These are phyloP conservation scores for Kwoniella newhampshirensis DNA, from an alignment of 768 basidiomycete species.

Conservation along the genomic window DNA sequence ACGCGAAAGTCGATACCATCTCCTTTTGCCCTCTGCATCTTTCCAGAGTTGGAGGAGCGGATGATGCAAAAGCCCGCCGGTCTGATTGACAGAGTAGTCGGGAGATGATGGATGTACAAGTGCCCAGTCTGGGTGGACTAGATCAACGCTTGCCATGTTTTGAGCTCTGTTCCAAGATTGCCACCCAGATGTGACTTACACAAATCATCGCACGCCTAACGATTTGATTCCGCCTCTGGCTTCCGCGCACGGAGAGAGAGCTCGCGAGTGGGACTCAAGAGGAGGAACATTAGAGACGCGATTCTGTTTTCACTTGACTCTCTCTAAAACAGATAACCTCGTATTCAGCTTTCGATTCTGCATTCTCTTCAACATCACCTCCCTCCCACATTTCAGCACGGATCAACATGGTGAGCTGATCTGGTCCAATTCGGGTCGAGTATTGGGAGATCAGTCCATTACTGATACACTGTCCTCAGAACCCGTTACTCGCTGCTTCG, in stretches of 20 bases:
- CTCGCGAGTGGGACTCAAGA: too few species aligned
- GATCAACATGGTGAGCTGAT: slow-evolving; percentile 5
- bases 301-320: neutral
- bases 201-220: too few species aligned
- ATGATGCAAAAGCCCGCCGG: neutral
- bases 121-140: too few species aligned
- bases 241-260: neutral
- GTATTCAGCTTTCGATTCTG: too few species aligned
- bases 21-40: slow-evolving; percentile 22
- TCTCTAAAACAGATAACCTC: too few species aligned
- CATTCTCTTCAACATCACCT: neutral
- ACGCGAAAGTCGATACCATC: slow-evolving; percentile 27
- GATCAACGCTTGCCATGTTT: too few species aligned
- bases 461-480: too few species aligned
- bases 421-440: too few species aligned
- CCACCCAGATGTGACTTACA: neutral
- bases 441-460: too few species aligned
- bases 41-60: neutral
- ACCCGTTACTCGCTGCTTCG: slow-evolving; percentile 41
- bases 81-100: too few species aligned
- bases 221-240: slow-evolving; percentile 1
- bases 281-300: neutral
- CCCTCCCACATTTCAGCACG: neutral
- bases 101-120: too few species aligned
- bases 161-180: too few species aligned